Percentiles rank a stretch among this genome's conserved stretches.
phyloP scores from a whole-genome alignment of 345 rosid species.

The Citrus mangshanensis region DNA sequence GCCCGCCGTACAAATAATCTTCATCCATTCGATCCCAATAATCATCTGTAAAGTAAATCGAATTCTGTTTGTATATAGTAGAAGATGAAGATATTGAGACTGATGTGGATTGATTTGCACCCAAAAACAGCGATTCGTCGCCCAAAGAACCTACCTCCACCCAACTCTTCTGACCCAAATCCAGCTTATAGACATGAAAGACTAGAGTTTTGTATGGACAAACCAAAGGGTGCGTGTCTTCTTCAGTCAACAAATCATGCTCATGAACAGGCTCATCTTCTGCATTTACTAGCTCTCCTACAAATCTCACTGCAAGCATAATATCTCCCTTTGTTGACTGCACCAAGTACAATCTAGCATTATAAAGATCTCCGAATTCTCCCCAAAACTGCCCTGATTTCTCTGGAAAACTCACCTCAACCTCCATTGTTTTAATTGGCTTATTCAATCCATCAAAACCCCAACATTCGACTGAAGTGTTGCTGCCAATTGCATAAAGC shows the following conservation, averaged over 20 bases:
- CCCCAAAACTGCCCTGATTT: neutral
- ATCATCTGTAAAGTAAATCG: conserved; percentile 15
- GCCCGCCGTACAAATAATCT: conserved; percentile 10
- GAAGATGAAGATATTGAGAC: neutral
- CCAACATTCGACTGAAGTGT: neutral
- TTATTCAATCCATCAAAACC: neutral
- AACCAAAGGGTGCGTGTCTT: conserved; percentile 13
- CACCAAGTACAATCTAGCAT: conserved; percentile 3
- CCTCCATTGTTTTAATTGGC: neutral
- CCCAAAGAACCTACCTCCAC: neutral
- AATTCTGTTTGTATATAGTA: neutral
- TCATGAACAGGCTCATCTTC: conserved; percentile 6
- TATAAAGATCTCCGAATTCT: neutral
- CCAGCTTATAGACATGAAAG: conserved; percentile 16
- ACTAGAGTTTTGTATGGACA: conserved; percentile 10
- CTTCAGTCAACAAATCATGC: conserved; percentile 4
- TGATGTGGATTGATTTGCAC: conserved; percentile 15
- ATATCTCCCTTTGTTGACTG: conserved; percentile 10
- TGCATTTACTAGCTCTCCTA: conserved; percentile 18
- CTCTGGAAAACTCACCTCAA: neutral
- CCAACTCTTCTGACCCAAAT: conserved; percentile 1
- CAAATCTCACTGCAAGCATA: conserved; percentile 12
- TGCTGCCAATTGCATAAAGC: neutral
- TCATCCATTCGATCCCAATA: conserved; percentile 13
- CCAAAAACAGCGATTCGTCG: conserved; percentile 6